These are phyloP conservation scores for Punica granatum DNA, from an alignment of 345 rosid species.

Conservation along the genomic window DNA sequence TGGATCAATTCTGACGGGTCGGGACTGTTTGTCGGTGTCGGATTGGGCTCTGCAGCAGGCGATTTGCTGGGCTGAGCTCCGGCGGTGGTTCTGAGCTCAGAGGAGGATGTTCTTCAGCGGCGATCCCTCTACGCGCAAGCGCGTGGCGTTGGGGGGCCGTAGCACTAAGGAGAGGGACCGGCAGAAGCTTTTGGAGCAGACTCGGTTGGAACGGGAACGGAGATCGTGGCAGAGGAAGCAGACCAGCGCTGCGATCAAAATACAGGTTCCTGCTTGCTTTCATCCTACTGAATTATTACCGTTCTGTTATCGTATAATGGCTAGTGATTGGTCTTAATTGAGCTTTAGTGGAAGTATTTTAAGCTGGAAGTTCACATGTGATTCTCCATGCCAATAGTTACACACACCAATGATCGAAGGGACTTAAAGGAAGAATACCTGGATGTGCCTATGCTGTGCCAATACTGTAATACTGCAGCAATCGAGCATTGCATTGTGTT, in stretches of 20 bases:
- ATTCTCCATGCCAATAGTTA: not conserved
- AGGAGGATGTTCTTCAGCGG: constrained; percentile 82
- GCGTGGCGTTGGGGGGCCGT: constrained; percentile 98
- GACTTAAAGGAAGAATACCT: not conserved
- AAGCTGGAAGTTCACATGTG: not conserved
- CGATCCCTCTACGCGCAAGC: constrained; percentile 85
- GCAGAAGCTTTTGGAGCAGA: constrained; percentile 90
- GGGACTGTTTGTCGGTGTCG: not conserved
- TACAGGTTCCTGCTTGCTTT: constrained; percentile 49
- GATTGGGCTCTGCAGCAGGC: not conserved
- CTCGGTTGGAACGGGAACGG: constrained; percentile 85
- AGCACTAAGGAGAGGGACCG: constrained; percentile 95
- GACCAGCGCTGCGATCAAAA: constrained; percentile 66
- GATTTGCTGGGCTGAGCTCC: not conserved
- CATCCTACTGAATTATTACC: not conserved
- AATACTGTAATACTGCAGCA: not conserved
- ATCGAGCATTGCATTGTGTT: not conserved
- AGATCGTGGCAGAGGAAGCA: constrained; percentile 65
- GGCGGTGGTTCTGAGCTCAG: not conserved
- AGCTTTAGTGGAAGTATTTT: not conserved
- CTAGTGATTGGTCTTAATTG: not conserved
- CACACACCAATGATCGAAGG: not conserved
- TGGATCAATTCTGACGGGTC: not conserved
- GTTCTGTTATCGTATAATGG: not conserved
- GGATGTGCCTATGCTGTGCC: not conserved